Conservation (phyloP, 768 basidiomycete species). For the Lactarius pseudohatsudake region DNA sequence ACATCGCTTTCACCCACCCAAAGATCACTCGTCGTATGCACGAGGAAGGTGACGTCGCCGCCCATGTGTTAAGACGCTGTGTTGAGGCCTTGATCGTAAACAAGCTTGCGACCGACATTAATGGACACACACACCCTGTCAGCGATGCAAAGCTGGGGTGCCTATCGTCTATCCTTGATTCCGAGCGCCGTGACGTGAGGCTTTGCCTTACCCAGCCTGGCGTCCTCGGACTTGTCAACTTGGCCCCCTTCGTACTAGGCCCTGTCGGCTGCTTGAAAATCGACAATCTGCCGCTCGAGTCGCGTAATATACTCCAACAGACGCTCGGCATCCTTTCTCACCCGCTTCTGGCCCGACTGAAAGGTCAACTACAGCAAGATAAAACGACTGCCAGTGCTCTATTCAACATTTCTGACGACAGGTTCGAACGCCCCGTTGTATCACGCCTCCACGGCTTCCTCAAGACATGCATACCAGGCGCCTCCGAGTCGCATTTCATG, state of each 20-base stretch:
- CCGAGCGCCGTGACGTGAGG: not conserved
- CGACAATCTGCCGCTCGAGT: not conserved
- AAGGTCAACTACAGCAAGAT: not conserved
- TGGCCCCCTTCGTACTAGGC: not conserved
- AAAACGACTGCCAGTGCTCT: not conserved
- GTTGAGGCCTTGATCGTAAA: not conserved
- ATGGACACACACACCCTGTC: too few relatives aligned
- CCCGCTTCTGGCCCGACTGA: not conserved
- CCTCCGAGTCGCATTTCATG: not conserved
- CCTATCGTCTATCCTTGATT: too few relatives aligned
- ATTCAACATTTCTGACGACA: not conserved
- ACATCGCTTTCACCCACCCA: not conserved
- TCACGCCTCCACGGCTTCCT: not conserved
- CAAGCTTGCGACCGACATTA: not conserved
- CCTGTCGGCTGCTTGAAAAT: not conserved
- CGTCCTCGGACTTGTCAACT: not conserved
- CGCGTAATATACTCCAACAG: not conserved
- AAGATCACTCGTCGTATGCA: not conserved
- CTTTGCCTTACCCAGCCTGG: not conserved
- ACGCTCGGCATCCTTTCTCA: not conserved
- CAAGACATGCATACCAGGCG: not conserved
- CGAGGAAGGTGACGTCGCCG: not conserved
- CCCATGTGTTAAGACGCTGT: not conserved
- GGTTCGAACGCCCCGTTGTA: not conserved
- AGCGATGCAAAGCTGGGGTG: too few relatives aligned